These are phyloP conservation scores for Cardiosporidium cionae DNA, from an alignment of 169 alveolate genomes.

Conservation along the genomic window DNA sequence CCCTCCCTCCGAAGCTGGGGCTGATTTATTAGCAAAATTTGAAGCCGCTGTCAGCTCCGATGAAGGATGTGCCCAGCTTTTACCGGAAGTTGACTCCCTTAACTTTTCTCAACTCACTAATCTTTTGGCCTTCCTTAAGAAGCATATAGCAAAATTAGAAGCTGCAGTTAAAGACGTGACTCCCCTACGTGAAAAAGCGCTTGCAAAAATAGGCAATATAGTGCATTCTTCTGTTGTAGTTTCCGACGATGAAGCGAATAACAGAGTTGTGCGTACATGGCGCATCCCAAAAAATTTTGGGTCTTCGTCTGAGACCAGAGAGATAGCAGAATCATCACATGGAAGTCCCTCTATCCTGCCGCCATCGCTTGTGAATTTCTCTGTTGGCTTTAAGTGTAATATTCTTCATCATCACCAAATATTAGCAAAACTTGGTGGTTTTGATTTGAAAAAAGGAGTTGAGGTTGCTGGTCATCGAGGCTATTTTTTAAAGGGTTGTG, in stretches of 20 bases:
- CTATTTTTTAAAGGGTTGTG: constrained; percentile 88
- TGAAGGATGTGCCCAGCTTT: background rate
- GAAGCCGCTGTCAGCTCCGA: background rate
- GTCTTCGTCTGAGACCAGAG: too few relatives aligned
- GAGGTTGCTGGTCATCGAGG: constrained; percentile 98
- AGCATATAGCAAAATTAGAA: constrained; percentile 46
- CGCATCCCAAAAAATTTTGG: background rate
- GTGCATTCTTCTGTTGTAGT: constrained; percentile 82
- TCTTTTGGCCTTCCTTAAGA: constrained; percentile 35
- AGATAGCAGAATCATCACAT: too few relatives aligned
- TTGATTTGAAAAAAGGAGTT: constrained; percentile 81
- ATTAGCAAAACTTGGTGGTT: constrained; percentile 77
- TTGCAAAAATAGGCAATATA: constrained; percentile 71
- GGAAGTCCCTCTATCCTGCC: too few relatives aligned
- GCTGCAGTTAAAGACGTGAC: constrained; percentile 48
- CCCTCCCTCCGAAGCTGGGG: too few relatives aligned
- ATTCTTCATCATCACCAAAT: constrained; percentile 45
- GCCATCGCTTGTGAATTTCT: too few relatives aligned
- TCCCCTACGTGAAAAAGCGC: constrained; percentile 47
- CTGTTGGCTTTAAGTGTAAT: background rate
- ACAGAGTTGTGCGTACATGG: constrained; percentile 40
- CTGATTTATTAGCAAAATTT: background rate
- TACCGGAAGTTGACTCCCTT: background rate
- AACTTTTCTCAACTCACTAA: background rate
- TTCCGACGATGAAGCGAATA: constrained; percentile 86